A percentile compares a stretch with the other conserved stretches of the same genome.
phyloP scores from a whole-genome alignment of 495 filamentous ascomycete species.

The Penicillium ochrochloron region DNA sequence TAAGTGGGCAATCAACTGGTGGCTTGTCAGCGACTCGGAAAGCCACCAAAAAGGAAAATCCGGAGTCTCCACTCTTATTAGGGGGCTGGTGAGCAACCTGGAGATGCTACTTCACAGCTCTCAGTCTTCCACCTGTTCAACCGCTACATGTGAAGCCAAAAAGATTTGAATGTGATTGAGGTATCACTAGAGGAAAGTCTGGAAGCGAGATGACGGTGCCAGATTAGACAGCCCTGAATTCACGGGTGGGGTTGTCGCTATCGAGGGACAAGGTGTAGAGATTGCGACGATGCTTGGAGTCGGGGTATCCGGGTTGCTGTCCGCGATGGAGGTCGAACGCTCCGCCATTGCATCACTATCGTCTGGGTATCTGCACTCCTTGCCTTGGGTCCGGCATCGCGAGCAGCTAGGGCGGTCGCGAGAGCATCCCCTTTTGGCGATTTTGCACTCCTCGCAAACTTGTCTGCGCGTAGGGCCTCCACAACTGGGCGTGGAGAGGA shows the following conservation, averaged over 20 bases:
- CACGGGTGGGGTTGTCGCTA: background rate
- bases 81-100: background rate
- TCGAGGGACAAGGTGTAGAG: background rate
- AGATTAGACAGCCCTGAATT: background rate
- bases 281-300: background rate
- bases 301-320: background rate
- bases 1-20: too few relatives aligned
- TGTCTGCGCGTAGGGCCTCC: constrained; percentile 29
- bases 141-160: too few relatives aligned
- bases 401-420: constrained; percentile 42
- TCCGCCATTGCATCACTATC: constrained; percentile 1
- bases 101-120: background rate
- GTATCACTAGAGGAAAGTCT: too few relatives aligned
- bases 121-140: too few relatives aligned
- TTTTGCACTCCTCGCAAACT: constrained; percentile 43
- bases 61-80: background rate
- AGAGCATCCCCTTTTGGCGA: constrained; percentile 44
- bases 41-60: constrained; percentile 2
- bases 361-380: constrained; percentile 37
- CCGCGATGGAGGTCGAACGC: background rate
- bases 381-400: constrained; percentile 37
- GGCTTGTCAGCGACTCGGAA: too few relatives aligned
- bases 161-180: too few relatives aligned
- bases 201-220: too few relatives aligned
- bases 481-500: background rate